Base-by-base conservation (phyloP, 805 yeast genomes). In the Pichia nakasei region DNA sequence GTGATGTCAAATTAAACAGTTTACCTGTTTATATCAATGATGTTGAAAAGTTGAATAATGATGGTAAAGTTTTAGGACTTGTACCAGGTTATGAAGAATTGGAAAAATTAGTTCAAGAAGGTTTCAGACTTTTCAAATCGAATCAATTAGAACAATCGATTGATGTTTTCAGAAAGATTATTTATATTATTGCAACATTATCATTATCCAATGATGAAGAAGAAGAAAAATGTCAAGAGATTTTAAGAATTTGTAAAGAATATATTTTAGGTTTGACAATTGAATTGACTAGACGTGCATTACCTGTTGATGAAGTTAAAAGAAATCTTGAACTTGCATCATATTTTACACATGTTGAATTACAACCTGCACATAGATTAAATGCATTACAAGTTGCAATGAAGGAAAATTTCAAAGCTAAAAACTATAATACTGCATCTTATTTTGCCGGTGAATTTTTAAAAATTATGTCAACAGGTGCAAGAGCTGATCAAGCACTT, bases 311-410 rank as follows among this genome's bases (percentile, higher is more conserved):
- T 26, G 80, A 81, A 48, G 70, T 83, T 44, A 83, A 87, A 64
- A 83, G 97, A 50, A 89, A 87, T 63, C 72, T 93, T 58, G 97
- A 93, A 64, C 70, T 93, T 52, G 97, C 98, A 6, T 94, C 97
- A 1, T 91, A 91, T 66, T 94, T 93, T 70, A 87, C 98, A 13
- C 80, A 77, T 59, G 82, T 89, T 22, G 76, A 83, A 51, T 73
- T 93, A 54, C 86, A 83, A 51, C 80, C 85, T 31, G 82, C 83
- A 8, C 98, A 93, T 64, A 77, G 83, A 47, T 77, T 82, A 43
- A 82, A 87, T 58, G 96, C 97, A 12, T 72, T 88, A 55, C 94
- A 87, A 62, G 96, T 88, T 45, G 98, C 99, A 34, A 85, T 91
- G 93, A 80, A 84, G 37, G 95, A 86, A 68, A 78, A 93, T 34